Base-by-base conservation (phyloP, 2,329 filamentous ascomycete genomes). In the Colletotrichum trifolii region DNA sequence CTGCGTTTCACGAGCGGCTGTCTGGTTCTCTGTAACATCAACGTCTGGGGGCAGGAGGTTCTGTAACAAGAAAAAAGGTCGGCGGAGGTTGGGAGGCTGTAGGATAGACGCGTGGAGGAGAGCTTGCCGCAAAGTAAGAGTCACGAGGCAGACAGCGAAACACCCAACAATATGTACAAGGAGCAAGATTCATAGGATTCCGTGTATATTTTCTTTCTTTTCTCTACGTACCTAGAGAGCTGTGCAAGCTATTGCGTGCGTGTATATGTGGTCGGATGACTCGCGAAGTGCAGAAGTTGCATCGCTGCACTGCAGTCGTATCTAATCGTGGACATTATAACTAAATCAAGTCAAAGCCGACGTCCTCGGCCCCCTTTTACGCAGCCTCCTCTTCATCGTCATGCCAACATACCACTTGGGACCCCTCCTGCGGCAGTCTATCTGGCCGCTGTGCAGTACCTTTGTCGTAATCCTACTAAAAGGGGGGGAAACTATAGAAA, bases 141-240 rank as follows among this genome's bases (percentile, higher is more conserved):
- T n/a, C 33, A 15, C 46, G 46, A 52, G 7, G 54, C 34, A 35
- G 11, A 39, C 53, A 57, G 46, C 17, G 15, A 38, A 50, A 53
- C 54, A 57, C 40, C 47, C 58, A 38, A 43, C 35, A 25, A 63
- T 57, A 40, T 66, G 53, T 66, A 66, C 53, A 63, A 57, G 43
- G 63, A 66, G 40, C 39, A 43, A 25, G 43, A 54, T 8, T 11
- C 13, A 35, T 54, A 54, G 35, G 52, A 53, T 33, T 33, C 42
- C 46, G 54, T 63, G 54, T 59, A 63, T 63, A 43, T 53, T 63
- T 53, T 33, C 53, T 25, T 42, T 43, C 38, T 15, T 25, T 46
- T 46, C n/a, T 46, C 10, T 17, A 46, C 25, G 38, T 25, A 25
- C 25, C 25, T 25, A 25, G 25, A 25, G 25, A 25, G 25, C 25